Base-by-base conservation (phyloP, 352 stramenopile species). In the Globisporangium yorkense region DNA sequence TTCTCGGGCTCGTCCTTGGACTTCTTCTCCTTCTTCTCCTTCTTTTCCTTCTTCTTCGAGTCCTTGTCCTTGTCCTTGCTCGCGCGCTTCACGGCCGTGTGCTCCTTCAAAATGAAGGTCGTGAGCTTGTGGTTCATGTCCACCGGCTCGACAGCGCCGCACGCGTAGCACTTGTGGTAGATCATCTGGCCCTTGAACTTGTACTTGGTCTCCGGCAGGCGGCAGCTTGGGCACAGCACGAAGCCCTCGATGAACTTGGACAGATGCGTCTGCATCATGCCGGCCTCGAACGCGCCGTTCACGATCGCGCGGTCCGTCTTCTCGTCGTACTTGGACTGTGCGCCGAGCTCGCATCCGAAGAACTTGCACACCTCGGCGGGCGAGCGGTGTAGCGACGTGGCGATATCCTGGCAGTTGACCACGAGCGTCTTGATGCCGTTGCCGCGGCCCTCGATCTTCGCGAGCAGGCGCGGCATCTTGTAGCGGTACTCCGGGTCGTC, bases 371-470 rank as follows among this genome's bases (percentile, higher is more conserved):
- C 96, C 75, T 99, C 96, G 20, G 86, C 88, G 5, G 96, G 88
- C 33, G 90, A 87, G 53, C 97, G 94, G 70, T 99, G 92, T 27
- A 99, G 79, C 47, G 89, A 88, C 21, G 80, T 67, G 15, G 90
- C 96, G 21, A 99, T 80, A 47, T 98, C 96, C 16, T 81, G 82
- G 61, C 98, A 98, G 87, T 99, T 99, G 31, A 98, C 90, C 58
- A 99, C 94, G 37, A 98, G 83, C 37, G 97, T 99, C 83, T 99
- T 99, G 73, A 99, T 99, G 58, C 97, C 97, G 76, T 99, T 99
- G 53, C 97, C 97, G 54, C 96, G 88, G 40, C 97, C 97, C 85
- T 99, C 97, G 60, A 99, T 98, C 77, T 99, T 99, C 47, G 93
- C 96, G 37, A 93, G 67, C 45, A 98, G 72, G 21, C 91, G 89